Evolutionary conservation across 768 basidiomycete species (phyloP).

Genomic region (Tulasnella sp.): DNA sequence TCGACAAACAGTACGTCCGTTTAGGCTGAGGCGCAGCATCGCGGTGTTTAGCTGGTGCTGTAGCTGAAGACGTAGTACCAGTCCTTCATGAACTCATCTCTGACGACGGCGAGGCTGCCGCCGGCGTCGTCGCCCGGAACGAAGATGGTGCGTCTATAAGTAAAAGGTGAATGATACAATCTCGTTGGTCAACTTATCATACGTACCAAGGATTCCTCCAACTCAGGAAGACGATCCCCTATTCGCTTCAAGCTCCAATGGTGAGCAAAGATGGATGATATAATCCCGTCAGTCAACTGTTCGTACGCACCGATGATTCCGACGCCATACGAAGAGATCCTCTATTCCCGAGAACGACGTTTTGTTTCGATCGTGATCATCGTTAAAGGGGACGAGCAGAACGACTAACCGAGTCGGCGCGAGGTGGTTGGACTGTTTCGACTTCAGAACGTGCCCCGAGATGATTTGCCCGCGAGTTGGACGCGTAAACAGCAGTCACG

Average conservation of each 20-base stretch:
- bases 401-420: too few relatives aligned
- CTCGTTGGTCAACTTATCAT: too few relatives aligned
- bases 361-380: neutral
- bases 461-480: neutral
- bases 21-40: too few relatives aligned
- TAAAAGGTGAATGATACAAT: too few relatives aligned
- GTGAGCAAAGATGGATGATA: neutral
- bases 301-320: conserved; percentile 27
- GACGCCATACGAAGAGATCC: conserved; percentile 28
- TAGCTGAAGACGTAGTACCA: conserved; percentile 24
- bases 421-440: neutral
- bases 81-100: conserved; percentile 29
- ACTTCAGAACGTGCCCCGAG: neutral
- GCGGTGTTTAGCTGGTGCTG: neutral
- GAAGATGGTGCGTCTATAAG: neutral
- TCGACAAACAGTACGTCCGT: too few relatives aligned
- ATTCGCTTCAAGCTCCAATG: too few relatives aligned
- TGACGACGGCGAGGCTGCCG: conserved; percentile 17
- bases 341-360: neutral
- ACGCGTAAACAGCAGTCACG: neutral
- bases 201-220: too few relatives aligned
- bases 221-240: too few relatives aligned
- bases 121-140: conserved; percentile 12
- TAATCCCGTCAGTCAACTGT: too few relatives aligned
- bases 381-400: neutral